Evolutionary conservation across 352 stramenopile species (phyloP).

Genomic region (Bremia lactucae): DNA sequence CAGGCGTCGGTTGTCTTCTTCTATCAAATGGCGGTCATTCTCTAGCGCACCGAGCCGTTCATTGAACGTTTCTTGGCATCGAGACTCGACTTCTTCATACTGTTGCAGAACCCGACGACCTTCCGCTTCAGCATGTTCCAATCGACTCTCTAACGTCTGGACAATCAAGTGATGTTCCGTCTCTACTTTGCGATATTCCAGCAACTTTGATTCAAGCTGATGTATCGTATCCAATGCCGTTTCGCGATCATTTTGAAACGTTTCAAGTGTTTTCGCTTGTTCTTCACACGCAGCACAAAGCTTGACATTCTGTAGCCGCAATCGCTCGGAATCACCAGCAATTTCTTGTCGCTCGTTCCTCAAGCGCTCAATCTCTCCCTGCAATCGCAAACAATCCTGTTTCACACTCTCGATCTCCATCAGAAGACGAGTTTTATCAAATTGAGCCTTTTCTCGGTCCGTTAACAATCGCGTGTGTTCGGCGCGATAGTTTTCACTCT

Average conservation of each 20-base stretch:
- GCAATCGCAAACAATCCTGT: constrained; percentile 33
- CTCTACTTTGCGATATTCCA: constrained; percentile 27
- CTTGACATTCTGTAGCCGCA: constrained; percentile 50
- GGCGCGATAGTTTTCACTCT: constrained; percentile 44
- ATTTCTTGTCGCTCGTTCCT: constrained; percentile 36
- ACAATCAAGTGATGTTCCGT: constrained; percentile 30
- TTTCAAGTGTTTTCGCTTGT: constrained; percentile 39
- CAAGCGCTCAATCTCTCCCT: constrained; percentile 41
- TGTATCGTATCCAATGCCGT: constrained; percentile 29
- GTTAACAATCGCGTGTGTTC: constrained; percentile 37
- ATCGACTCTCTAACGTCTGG: constrained; percentile 33
- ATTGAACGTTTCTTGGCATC: constrained; percentile 39
- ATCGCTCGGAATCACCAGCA: constrained; percentile 24
- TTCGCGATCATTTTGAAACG: constrained; percentile 35
- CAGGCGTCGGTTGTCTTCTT: constrained; percentile 46
- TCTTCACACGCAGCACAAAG: constrained; percentile 41
- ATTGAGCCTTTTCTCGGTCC: constrained; percentile 44
- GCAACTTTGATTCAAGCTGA: constrained; percentile 35
- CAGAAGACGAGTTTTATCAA: constrained; percentile 42
- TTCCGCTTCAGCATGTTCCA: constrained; percentile 34
- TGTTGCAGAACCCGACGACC: constrained; percentile 29
- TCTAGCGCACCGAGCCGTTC: constrained; percentile 45
- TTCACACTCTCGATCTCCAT: constrained; percentile 39
- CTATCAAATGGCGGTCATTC: constrained; percentile 37
- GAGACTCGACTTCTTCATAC: constrained; percentile 25